Evolutionary conservation across 768 basidiomycete genomes (phyloP).

Genomic region (Hygrophorus pudorinus): DNA sequence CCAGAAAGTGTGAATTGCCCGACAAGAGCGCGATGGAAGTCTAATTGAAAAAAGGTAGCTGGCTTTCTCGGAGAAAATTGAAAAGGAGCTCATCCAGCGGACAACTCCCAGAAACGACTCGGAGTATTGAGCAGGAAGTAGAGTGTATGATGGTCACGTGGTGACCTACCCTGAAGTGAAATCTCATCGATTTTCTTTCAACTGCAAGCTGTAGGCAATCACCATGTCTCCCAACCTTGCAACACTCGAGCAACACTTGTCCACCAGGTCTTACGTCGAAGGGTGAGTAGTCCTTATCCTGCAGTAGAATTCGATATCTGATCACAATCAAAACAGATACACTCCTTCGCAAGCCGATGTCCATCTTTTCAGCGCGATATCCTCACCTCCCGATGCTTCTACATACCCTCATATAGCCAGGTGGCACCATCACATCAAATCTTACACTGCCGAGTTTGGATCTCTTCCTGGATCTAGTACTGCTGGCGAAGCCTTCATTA

Average conservation of each 20-base stretch:
- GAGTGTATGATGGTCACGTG: too few relatives aligned
- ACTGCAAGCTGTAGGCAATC: conserved; percentile 12
- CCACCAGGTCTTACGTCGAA: conserved; percentile 81
- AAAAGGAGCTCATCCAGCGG: too few relatives aligned
- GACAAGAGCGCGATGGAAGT: too few relatives aligned
- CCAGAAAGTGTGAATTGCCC: too few relatives aligned
- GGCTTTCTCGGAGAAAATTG: too few relatives aligned
- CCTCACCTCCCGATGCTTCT: conserved; percentile 53
- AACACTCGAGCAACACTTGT: conserved; percentile 81
- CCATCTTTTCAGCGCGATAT: conserved; percentile 75
- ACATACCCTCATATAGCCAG: conserved; percentile 66
- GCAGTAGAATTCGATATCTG: not conserved
- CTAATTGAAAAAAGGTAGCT: too few relatives aligned
- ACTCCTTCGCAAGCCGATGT: conserved; percentile 93
- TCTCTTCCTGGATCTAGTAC: conserved; percentile 79
- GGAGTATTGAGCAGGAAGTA: too few relatives aligned
- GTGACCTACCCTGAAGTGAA: conserved; percentile 18
- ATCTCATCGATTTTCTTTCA: conserved; percentile 5
- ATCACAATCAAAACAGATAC: conserved; percentile 43
- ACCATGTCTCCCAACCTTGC: conserved; percentile 59
- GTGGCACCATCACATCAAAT: conserved; percentile 94
- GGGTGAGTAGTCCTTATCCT: conserved; percentile 51
- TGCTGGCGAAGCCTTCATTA: conserved; percentile 66
- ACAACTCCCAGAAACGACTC: too few relatives aligned
- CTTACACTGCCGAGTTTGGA: conserved; percentile 69